phyloP scores from a whole-genome alignment of 1,139 yeast genomes.

The Pichia sp. region DNA sequence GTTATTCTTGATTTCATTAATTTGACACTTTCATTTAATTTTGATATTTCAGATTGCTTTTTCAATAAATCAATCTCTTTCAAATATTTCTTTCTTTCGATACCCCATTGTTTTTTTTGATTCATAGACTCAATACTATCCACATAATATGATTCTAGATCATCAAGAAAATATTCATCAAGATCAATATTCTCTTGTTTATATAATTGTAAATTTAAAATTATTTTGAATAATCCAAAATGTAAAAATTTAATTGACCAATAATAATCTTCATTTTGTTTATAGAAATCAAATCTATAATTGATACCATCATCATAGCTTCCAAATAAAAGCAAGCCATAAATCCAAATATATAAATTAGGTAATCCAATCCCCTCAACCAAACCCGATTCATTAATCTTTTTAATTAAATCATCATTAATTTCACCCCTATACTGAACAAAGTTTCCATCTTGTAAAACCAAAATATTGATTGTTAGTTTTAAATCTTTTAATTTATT shows the following conservation, averaged over 20 bases:
- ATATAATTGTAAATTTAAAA: conserved; percentile 1
- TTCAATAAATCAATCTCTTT: conserved; percentile 4
- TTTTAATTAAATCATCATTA: background rate
- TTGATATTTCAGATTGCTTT: conserved; percentile 2
- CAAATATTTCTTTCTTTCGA: background rate
- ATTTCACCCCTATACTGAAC: conserved; percentile 7
- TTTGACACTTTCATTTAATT: conserved; percentile 2
- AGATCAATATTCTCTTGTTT: conserved; percentile 2
- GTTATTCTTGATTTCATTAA: conserved; percentile 6
- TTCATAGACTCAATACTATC: background rate
- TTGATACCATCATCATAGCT: conserved; percentile 4
- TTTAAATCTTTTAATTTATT: background rate
- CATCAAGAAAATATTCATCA: conserved; percentile 13
- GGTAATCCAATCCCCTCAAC: background rate
- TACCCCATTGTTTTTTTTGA: conserved; percentile 1
- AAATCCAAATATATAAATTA: conserved; percentile 4
- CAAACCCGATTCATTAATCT: background rate
- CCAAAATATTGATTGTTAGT: background rate
- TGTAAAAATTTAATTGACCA: conserved; percentile 6
- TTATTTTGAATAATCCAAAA: conserved; percentile 6
- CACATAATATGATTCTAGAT: conserved; percentile 3
- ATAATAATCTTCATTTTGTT: background rate
- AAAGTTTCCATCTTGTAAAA: conserved; percentile 2
- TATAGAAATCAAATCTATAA: conserved; percentile 5
- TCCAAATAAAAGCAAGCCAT: conserved; percentile 8